phyloP scores from a whole-genome alignment of 2,329 filamentous ascomycete species.

The Phialemoniopsis sp. region DNA sequence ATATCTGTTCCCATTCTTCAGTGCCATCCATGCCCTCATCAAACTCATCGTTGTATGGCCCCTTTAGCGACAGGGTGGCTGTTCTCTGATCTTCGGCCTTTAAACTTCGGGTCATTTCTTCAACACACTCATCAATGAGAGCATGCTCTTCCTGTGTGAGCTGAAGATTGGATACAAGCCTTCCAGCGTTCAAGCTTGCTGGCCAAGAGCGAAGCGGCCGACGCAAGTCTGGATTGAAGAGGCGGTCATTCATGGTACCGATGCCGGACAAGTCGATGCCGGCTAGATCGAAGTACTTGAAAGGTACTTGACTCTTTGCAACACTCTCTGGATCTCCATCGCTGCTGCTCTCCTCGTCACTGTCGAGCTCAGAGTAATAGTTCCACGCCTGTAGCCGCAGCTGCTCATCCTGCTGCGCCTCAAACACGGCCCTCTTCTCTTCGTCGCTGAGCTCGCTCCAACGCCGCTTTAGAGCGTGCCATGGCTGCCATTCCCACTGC shows the following conservation, averaged over 20 bases:
- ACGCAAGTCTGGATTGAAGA: too few relatives aligned
- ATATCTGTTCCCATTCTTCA: not conserved
- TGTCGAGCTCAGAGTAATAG: not conserved
- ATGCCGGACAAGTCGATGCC: not conserved
- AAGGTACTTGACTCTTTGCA: too few relatives aligned
- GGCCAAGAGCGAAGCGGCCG: too few relatives aligned
- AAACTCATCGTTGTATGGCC: not conserved
- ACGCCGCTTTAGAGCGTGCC: conserved; percentile 39
- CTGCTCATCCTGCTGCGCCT: conserved; percentile 19
- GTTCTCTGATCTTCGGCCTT: too few relatives aligned
- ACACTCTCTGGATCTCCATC: not conserved
- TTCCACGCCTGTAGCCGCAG: conserved; percentile 11
- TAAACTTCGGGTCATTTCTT: too few relatives aligned
- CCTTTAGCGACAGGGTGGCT: too few relatives aligned
- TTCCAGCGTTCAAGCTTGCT: too few relatives aligned
- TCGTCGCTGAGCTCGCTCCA: conserved; percentile 31
- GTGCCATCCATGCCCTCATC: not conserved
- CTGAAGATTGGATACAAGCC: too few relatives aligned
- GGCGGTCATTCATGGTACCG: too few relatives aligned
- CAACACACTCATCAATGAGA: too few relatives aligned
- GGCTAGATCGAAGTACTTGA: too few relatives aligned
- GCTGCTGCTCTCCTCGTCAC: conserved; percentile 2
- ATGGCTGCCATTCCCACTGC: conserved; percentile 33
- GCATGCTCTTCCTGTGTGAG: too few relatives aligned
- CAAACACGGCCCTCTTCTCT: conserved; percentile 30